Base-by-base conservation (phyloP, 208 protist genomes). In the Phytomonas sp. region DNA sequence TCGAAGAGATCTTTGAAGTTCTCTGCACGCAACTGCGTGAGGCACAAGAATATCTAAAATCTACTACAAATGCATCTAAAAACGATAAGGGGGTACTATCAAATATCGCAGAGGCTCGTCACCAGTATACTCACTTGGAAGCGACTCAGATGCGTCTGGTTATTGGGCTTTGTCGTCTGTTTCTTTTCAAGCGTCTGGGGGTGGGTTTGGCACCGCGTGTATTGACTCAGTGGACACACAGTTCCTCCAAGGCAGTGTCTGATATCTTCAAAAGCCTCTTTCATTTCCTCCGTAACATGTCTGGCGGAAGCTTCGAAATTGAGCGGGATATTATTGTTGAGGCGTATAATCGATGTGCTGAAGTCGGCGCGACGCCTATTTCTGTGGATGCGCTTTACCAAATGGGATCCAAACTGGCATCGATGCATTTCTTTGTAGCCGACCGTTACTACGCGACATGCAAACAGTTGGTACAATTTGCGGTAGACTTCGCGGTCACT, bases 181-280 rank as follows among this genome's bases (percentile, higher is more conserved):
- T 96, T 29, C 30, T 89, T 19, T 78, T 96, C 26, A 74, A 82
- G n/a, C 76, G 81, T 19, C 29, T 96, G 12, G 73, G 63, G 56
- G 76, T 32, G 29, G 56, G 73, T 23, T 59, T 86, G 30, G 87
- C 87, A 8, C 79, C 87, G 6, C 72, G 69, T 11, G 70, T 94
- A 42, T 74, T 96, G 30, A 67, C 83, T 31, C 71, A 82, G 64
- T 96, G 91, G 88, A 82, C 77, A 40, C 70, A 83, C 52, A 81
- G 82, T 29, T 75, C 86, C 23, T 83, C 84, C 40, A 92, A 91
- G 76, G 31, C 84, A 29, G 81, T 93, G 33, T 74, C 91, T 0
- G 87, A 91, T 72, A 74, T 88, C 29, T 90, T 94, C 72, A 89
- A 93, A 66, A 78, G 52, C 36, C 76, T 94, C 40, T 96, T 96